These are phyloP conservation scores for Tetracladium maxilliforme DNA, from an alignment of 2,329 filamentous ascomycete genomes.

Conservation along the genomic window DNA sequence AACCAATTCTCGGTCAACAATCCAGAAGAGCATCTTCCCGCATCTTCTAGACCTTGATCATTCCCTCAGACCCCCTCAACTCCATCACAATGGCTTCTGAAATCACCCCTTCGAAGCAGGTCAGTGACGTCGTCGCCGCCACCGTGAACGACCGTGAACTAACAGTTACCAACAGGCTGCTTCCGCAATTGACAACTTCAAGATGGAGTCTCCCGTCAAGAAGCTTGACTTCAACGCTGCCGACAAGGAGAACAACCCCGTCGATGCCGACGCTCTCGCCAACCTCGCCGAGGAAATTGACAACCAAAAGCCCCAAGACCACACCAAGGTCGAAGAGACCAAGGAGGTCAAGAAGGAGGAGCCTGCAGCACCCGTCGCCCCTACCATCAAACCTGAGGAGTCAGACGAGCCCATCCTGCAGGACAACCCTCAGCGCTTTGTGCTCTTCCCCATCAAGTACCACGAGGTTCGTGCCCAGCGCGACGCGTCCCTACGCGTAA, in stretches of 20 bases:
- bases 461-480: conserved; percentile 66
- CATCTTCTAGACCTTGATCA: conserved; percentile 8
- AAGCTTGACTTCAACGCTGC: conserved; percentile 64
- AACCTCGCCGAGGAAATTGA: conserved; percentile 40
- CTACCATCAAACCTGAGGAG: conserved; percentile 52
- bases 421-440: conserved; percentile 92
- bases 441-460: conserved; percentile 98
- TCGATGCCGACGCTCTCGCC: conserved; percentile 32
- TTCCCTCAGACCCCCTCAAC: conserved; percentile 3
- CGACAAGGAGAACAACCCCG: conserved; percentile 68
- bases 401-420: conserved; percentile 79
- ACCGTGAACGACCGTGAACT: conserved; percentile 17
- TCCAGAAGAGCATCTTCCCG: conserved; percentile 4
- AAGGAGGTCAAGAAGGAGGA: conserved; percentile 28
- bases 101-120: conserved; percentile 61
- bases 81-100: conserved; percentile 55
- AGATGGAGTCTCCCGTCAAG: conserved; percentile 87
- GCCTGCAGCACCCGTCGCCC: conserved; percentile 21
- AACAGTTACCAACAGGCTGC: conserved; percentile 49
- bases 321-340: conserved; percentile 29
- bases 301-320: conserved; percentile 41
- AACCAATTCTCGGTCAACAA: too few species aligned
- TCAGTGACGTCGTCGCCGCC: conserved; percentile 34
- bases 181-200: conserved; percentile 72
- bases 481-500: conserved; percentile 47